Percentiles rank a stretch among this genome's conserved stretches.
Evolutionary conservation across 2,329 filamentous ascomycete genomes (phyloP).

Genomic region (Ramularia collo-cygni): DNA sequence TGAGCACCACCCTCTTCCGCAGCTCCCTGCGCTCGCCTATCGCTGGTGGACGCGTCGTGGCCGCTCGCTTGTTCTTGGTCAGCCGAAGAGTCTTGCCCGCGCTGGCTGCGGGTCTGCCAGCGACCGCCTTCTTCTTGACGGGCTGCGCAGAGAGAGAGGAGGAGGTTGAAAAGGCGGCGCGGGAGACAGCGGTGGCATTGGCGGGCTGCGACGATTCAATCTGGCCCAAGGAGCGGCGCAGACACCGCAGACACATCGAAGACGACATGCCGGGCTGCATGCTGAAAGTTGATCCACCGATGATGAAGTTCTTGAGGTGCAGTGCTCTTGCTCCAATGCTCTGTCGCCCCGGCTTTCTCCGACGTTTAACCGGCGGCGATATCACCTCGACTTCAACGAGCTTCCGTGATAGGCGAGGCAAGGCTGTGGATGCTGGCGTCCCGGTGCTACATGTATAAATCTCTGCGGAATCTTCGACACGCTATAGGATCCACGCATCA

Average conservation of each 20-base stretch:
- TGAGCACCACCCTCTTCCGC: constrained; percentile 82
- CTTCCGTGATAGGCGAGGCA: too few relatives aligned
- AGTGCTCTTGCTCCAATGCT: too few relatives aligned
- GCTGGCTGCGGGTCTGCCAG: constrained; percentile 14
- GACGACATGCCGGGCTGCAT: constrained; percentile 17
- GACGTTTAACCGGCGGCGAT: neutral
- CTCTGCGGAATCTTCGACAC: too few relatives aligned
- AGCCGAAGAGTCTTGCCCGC: constrained; percentile 24
- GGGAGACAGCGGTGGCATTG: constrained; percentile 7
- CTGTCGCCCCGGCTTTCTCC: neutral
- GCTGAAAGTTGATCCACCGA: neutral
- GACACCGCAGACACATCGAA: constrained; percentile 23
- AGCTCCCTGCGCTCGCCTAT: constrained; percentile 79
- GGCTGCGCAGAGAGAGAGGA: constrained; percentile 22
- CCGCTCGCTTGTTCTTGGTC: constrained; percentile 24
- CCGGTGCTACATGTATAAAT: too few relatives aligned
- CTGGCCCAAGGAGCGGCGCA: constrained; percentile 17
- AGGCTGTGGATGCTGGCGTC: too few relatives aligned
- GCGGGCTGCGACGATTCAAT: constrained; percentile 6
- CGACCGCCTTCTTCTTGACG: constrained; percentile 17
- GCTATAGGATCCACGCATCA: too few relatives aligned
- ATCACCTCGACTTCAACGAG: neutral
- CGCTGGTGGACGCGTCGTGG: constrained; percentile 23
- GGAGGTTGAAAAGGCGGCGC: constrained; percentile 30
- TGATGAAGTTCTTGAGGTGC: too few relatives aligned